Conservation (phyloP, 371 early-diverging fungal genomes). For the Choanephora cucurbitarum region DNA sequence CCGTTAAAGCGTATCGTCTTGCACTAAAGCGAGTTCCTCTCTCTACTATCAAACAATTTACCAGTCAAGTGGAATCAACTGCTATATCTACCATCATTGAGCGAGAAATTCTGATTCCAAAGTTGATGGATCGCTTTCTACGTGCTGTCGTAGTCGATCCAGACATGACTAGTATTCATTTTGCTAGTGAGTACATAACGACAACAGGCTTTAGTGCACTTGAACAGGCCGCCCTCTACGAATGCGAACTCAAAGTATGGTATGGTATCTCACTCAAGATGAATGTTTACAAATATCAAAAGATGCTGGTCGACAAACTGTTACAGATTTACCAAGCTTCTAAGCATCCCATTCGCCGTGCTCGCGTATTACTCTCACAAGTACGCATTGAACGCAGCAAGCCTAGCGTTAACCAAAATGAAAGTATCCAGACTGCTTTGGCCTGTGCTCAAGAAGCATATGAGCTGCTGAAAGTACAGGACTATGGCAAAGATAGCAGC, state of each 20-base stretch:
- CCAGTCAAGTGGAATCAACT: conserved; percentile 17
- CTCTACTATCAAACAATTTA: conserved; percentile 31
- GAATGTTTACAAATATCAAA: conserved; percentile 28
- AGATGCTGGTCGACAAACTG: conserved; percentile 24
- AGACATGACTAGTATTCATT: conserved; percentile 17
- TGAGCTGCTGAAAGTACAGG: conserved; percentile 22
- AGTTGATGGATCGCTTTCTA: conserved; percentile 46
- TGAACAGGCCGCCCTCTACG: conserved; percentile 33
- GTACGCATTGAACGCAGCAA: conserved; percentile 29
- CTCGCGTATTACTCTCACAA: conserved; percentile 23
- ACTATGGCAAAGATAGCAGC: conserved; percentile 39
- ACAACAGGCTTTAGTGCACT: conserved; percentile 8
- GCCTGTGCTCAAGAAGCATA: conserved; percentile 26
- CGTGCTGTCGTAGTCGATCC: conserved; percentile 32
- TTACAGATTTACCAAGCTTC: conserved; percentile 25
- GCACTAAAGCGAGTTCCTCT: conserved; percentile 35
- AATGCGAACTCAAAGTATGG: conserved; percentile 43
- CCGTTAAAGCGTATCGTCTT: conserved; percentile 30
- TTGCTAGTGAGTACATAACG: conserved; percentile 32
- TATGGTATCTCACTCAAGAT: conserved; percentile 24
- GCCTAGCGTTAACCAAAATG: background rate
- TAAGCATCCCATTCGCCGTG: conserved; percentile 42
- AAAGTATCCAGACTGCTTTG: conserved; percentile 19
- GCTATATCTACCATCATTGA: conserved; percentile 30
- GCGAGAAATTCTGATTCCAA: conserved; percentile 32